Conservation (phyloP, 2,329 filamentous ascomycete species). For the Ophiostoma tasmaniense region DNA sequence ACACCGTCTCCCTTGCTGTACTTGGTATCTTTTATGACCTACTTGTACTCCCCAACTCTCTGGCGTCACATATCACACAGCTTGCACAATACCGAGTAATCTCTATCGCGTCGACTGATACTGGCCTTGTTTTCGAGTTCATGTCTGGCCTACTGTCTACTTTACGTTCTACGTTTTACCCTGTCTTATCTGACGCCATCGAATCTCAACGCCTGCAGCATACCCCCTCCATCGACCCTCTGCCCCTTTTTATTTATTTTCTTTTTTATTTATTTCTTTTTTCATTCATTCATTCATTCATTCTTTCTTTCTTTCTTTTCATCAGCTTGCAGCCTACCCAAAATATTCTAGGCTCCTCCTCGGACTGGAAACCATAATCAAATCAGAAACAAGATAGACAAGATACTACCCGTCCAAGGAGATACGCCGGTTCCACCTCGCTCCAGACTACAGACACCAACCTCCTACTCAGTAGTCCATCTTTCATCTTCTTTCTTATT, state of each 20-base stretch:
- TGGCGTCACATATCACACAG: background rate
- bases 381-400: background rate
- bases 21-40: no score
- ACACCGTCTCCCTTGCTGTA: background rate
- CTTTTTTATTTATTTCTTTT: background rate
- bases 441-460: no score
- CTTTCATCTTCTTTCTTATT: no score
- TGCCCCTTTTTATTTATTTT: background rate
- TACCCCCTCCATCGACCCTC: background rate
- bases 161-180: no score
- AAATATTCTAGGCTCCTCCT: background rate
- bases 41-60: background rate
- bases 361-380: background rate
- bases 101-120: background rate
- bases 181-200: conserved; percentile 21
- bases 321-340: conserved; percentile 1
- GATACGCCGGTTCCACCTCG: background rate
- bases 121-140: background rate
- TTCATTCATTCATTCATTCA: background rate
- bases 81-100: background rate
- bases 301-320: background rate
- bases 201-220: background rate
- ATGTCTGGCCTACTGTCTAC: no score
- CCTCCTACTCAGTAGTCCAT: no score
- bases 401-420: background rate